Base-by-base conservation (phyloP, 2,329 filamentous ascomycete genomes). In the Colletotrichum truncatum region DNA sequence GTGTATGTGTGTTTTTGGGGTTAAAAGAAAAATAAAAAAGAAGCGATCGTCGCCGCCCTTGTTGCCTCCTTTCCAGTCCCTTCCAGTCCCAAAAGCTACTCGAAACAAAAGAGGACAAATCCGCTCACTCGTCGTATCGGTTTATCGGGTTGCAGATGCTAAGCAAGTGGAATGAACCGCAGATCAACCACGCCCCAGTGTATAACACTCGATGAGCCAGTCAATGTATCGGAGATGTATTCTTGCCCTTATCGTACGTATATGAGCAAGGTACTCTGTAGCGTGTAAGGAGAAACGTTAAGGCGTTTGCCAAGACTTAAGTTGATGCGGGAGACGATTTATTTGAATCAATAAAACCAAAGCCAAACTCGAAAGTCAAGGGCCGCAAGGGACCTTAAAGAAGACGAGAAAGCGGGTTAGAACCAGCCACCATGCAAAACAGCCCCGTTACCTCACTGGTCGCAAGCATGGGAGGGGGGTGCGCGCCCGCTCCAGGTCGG, bases 171-270 rank as follows among this genome's bases (percentile, higher is more conserved):
- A 21, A 5, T 21, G 9, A 57, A 49, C 56, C 26, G 62, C 62
- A 62, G 57, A 55, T 65, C 57, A 55, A 62, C 62, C 62, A 62
- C 56, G 56, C 62, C 56, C n/a, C n/a, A n/a, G n/a, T n/a, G n/a
- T n/a, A n/a, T n/a, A n/a, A n/a, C n/a, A n/a, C n/a, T n/a, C n/a
- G n/a, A n/a, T n/a, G n/a, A n/a, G n/a, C n/a, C n/a, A n/a, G n/a
- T n/a, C 12, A 38, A 59, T n/a, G 26, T 21, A 28, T 18, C 32
- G 18, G 28, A 12, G 11, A n/a, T n/a, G n/a, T n/a, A n/a, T n/a
- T n/a, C n/a, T n/a, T n/a, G n/a, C n/a, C n/a, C n/a, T n/a, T n/a
- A n/a, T n/a, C n/a, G n/a, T n/a, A n/a, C n/a, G n/a, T n/a, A n/a
- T n/a, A n/a, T n/a, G n/a, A n/a, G n/a, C n/a, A n/a, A n/a, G n/a